A percentile compares a stretch with the other conserved stretches of the same genome.
These are phyloP conservation scores for Fomitopsis betulina DNA, from an alignment of 1,284 basidiomycete species.

Conservation along the genomic window DNA sequence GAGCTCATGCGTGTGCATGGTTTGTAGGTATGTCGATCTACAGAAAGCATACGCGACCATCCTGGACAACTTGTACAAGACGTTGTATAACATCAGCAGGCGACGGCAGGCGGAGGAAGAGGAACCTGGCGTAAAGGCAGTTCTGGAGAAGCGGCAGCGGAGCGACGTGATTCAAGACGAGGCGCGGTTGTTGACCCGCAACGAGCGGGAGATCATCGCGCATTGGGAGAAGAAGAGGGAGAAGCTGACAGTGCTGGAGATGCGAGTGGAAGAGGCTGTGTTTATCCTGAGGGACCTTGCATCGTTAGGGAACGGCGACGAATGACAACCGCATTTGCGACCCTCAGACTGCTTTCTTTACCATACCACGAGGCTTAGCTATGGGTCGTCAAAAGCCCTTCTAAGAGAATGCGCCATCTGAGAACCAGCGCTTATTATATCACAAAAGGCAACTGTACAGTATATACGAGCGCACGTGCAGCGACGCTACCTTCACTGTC, in stretches of 20 bases:
- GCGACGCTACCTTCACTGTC: neutral
- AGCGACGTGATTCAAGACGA: slow-evolving; percentile 77
- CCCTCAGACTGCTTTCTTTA: no score
- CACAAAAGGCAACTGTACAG: neutral
- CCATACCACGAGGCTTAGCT: no score
- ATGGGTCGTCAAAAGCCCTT: no score
- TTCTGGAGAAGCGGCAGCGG: slow-evolving; percentile 76
- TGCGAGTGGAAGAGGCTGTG: slow-evolving; percentile 78
- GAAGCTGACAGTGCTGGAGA: slow-evolving; percentile 72
- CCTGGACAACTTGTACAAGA: slow-evolving; percentile 80
- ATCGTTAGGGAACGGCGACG: slow-evolving; percentile 21
- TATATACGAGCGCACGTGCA: neutral
- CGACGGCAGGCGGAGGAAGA: slow-evolving; percentile 71
- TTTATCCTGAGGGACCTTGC: slow-evolving; percentile 80
- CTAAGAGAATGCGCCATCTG: no score
- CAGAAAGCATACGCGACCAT: slow-evolving; percentile 76
- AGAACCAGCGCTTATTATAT: no score
- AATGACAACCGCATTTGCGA: slow-evolving; percentile 11
- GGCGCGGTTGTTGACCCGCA: slow-evolving; percentile 53
- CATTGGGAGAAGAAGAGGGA: slow-evolving; percentile 68
- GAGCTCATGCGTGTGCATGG: neutral
- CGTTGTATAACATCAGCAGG: slow-evolving; percentile 76
- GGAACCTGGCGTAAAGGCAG: slow-evolving; percentile 55
- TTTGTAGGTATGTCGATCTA: slow-evolving; percentile 79
- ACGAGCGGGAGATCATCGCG: slow-evolving; percentile 64